Evolutionary conservation across 106 monocot species (phyloP), one percentile per base, ranked within the genome.

Genomic region (Phalaenopsis aphrodite): DNA sequence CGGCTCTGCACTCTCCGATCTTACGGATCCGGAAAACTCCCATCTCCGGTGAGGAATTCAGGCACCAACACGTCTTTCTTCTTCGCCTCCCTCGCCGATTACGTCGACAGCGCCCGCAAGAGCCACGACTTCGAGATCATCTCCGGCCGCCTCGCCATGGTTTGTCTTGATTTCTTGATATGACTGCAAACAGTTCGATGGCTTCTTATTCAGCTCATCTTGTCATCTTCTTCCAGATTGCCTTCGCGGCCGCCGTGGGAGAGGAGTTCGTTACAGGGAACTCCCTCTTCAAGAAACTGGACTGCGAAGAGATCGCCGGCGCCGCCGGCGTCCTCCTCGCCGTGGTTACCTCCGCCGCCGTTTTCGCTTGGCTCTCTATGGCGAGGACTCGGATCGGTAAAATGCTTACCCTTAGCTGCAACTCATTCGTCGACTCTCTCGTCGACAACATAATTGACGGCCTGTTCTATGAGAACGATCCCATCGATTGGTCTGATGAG

Each of bases 111-210:
- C 88, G 81, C 90, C 6, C 84, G 87, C 42, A 89, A 87, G 84
- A 99, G 91, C 85, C 91, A 88, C n/a, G 92, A 94, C 71, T 89
- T 99, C 78, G 98, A 99, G 85, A 92, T 77, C 83, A 41, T 94
- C 84, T 93, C 89, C 81, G 98, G 98, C 41, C 94, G 98, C 83
- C 88, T 99, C 73, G 92, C 98, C 68, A 99, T 99, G 98, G 98
- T 99, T 8, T 77, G 61, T 75, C 0, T 36, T 3, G 58, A 61
- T 58, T 78, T 37, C 41, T 23, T 24, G 21, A 64, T 21, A 12
- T 23, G 6, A 64, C 14, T 17, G 5, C 6, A 58, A 58, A 19
- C 19, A 5, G 7, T 24, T 64, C 64, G 24, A 24, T 8, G n/a
- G 14, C 16, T 78, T 55, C 41, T 55, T n/a, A 12, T 30, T 3